phyloP scores from a whole-genome alignment of 192 early-diverging fungal species.

The Anaeromyces robustus region DNA sequence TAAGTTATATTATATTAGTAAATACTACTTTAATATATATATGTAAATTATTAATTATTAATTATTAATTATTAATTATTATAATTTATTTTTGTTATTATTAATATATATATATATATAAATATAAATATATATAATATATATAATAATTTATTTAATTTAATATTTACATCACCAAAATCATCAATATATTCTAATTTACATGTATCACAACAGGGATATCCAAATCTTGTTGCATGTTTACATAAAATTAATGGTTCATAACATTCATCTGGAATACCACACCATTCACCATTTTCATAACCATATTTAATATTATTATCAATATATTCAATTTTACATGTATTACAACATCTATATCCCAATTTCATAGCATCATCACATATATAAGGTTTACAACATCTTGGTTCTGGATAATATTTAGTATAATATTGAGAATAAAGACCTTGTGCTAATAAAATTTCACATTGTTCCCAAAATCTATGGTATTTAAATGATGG shows the following conservation, averaged over 20 bases:
- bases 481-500: background rate
- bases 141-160: too few relatives aligned
- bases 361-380: background rate
- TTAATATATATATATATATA: background rate
- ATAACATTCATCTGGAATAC: background rate
- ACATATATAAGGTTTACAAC: background rate
- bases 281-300: background rate
- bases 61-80: too few relatives aligned
- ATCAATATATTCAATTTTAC: background rate
- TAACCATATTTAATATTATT: background rate
- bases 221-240: background rate
- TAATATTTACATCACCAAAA: background rate
- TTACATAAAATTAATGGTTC: background rate
- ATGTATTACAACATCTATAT: background rate
- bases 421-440: background rate
- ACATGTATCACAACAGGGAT: background rate
- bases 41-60: too few relatives aligned
- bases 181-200: background rate
- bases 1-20: too few relatives aligned
- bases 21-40: too few relatives aligned
- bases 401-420: background rate
- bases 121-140: background rate
- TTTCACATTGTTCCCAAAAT: background rate
- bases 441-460: background rate
- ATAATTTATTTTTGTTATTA: background rate